Base-by-base conservation (phyloP, 2,329 filamentous ascomycete species). In the Conoideocrella luteorostrata region DNA sequence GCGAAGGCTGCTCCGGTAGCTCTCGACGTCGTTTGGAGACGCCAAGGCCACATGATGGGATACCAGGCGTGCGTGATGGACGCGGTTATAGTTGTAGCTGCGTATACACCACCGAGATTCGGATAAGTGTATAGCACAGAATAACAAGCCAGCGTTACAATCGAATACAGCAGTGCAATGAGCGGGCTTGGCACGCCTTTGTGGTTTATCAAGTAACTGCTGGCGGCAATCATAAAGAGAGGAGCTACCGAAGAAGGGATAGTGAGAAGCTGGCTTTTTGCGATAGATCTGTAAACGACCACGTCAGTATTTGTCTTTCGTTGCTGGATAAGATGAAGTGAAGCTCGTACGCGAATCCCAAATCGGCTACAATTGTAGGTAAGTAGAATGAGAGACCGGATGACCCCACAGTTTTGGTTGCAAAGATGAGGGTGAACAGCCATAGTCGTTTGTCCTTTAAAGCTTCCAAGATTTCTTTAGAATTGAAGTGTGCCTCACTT, bases 1-100 rank as follows among this genome's bases (percentile, higher is more conserved):
- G 67, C 64, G 51, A 74, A 74, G 1, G 71, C 71, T 0, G 71
- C 72, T 0, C 70, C 71, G 0, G 71, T 74, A 1, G 71, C 66
- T 3, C 67, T 50, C 35, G 58, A 61, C 0, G 65, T 72, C 3
- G 68, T 72, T 54, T 71, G 70, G 0, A 71, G 69, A 4, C 71
- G 64, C 71, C 71, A 74, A 10, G 71, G 70, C 71, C 71, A 57
- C 70, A 74, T 74, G 46, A 72, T 61, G 0, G 71, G 67, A 48
- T 62, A 75, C 64, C 69, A 72, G 2, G 65, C 62, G 3, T 61
- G 56, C 1, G 67, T 62, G 10, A 71, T 59, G 0, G 64, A 64
- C 35, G 67, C 67, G 5, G 62, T 68, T 22, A 74, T 64, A 20
- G 72, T 47, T 0, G 69, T 73, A 1, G 68, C 70, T 0, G 70